Conservation (phyloP, 192 early-diverging fungal genomes). For the Entomortierella beljakovae region DNA sequence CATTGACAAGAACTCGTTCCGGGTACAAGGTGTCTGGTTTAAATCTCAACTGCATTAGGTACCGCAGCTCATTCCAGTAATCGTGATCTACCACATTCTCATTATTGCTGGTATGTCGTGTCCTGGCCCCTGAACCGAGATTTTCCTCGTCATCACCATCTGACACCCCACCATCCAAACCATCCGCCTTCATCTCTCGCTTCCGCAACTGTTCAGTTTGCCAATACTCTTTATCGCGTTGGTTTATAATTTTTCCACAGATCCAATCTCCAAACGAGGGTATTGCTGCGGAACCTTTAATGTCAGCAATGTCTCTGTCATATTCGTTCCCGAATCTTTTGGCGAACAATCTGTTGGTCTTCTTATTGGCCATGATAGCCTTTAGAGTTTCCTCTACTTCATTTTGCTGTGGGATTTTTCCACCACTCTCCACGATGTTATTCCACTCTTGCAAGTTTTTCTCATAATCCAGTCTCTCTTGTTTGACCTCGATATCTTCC, state of each 20-base stretch:
- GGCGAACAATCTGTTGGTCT: background rate
- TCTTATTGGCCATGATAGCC: background rate
- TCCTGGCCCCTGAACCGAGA: too few relatives aligned
- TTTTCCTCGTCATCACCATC: background rate
- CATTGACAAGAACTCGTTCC: background rate
- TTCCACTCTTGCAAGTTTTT: slow-evolving; percentile 8
- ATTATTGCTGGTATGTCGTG: background rate
- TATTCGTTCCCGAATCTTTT: background rate
- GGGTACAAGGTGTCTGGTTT: background rate
- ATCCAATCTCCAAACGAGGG: background rate
- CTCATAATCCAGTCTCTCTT: slow-evolving; percentile 5
- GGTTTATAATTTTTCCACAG: background rate
- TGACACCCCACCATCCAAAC: background rate
- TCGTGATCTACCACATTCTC: background rate
- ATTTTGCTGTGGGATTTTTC: background rate
- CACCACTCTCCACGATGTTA: background rate
- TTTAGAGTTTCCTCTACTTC: background rate
- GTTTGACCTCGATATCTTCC: slow-evolving; percentile 24
- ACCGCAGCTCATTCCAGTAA: background rate
- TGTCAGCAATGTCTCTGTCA: background rate
- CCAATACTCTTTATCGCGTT: background rate
- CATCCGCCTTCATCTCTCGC: background rate
- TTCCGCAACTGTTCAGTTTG: background rate
- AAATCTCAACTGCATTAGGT: background rate
- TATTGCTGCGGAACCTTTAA: background rate